Evolutionary conservation across 345 rosid genomes (phyloP).

Genomic region (Conringia planisiliqua): DNA sequence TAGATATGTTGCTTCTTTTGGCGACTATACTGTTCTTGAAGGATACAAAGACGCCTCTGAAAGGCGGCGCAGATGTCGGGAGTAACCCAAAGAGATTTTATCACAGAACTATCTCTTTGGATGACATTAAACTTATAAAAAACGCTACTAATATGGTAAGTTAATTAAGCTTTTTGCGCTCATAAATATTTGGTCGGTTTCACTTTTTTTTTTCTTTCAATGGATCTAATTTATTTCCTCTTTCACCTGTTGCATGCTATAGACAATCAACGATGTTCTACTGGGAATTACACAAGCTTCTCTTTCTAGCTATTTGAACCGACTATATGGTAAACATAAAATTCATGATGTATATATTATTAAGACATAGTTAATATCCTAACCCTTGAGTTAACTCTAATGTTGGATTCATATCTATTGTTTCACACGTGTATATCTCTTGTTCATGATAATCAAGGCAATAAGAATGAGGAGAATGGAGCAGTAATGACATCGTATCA

Average conservation of each 20-base stretch:
- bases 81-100: constrained; percentile 37
- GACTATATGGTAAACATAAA: not conserved
- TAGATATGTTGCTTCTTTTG: constrained; percentile 41
- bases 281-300: constrained; percentile 65
- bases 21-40: constrained; percentile 43
- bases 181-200: not conserved
- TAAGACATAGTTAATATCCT: not conserved
- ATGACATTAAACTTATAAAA: constrained; percentile 50
- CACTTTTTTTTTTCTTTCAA: not conserved
- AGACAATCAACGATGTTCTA: constrained; percentile 75
- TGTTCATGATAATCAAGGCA: constrained; percentile 13
- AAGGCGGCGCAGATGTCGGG: constrained; percentile 23
- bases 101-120: constrained; percentile 42
- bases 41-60: constrained; percentile 54
- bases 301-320: constrained; percentile 48
- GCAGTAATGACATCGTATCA: not conserved
- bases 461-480: not conserved
- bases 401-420: not conserved
- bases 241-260: not conserved
- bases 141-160: constrained; percentile 30
- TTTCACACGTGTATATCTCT: not conserved
- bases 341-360: not conserved
- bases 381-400: not conserved
- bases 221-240: constrained; percentile 8
- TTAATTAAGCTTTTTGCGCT: not conserved